Percentiles rank a stretch among this genome's conserved stretches.
Conservation (phyloP, 805 yeast genomes). For the Ogataea parapolymorpha region DNA sequence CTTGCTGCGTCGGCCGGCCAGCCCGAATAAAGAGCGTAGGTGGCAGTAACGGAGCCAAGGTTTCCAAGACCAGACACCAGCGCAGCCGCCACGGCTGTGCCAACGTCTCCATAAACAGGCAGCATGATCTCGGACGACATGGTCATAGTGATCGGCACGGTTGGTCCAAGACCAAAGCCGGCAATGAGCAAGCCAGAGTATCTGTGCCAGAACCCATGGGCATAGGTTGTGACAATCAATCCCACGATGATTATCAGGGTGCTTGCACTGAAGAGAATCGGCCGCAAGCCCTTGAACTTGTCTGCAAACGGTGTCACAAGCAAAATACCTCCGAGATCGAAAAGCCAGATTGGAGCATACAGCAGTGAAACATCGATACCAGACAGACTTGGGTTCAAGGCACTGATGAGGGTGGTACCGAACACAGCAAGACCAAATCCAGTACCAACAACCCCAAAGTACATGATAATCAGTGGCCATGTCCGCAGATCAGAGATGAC, state of each 20-base stretch:
- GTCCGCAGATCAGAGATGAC: slow-evolving; percentile 61
- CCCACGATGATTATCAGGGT: slow-evolving; percentile 71
- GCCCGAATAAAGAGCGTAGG: slow-evolving; percentile 81
- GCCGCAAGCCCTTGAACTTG: slow-evolving; percentile 54
- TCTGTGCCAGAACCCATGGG: slow-evolving; percentile 67
- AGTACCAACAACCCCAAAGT: slow-evolving; percentile 90
- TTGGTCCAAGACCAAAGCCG: slow-evolving; percentile 88
- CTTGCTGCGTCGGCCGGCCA: slow-evolving; percentile 77
- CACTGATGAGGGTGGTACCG: slow-evolving; percentile 72
- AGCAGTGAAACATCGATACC: slow-evolving; percentile 70
- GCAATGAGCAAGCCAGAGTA: slow-evolving; percentile 79
- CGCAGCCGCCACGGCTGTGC: slow-evolving; percentile 80
- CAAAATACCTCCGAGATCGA: slow-evolving; percentile 73
- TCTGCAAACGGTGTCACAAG: slow-evolving; percentile 80
- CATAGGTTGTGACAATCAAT: slow-evolving; percentile 71
- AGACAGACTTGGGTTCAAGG: slow-evolving; percentile 57
- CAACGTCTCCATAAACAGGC: slow-evolving; percentile 74
- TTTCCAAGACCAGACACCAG: slow-evolving; percentile 84
- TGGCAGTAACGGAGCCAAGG: slow-evolving; percentile 79
- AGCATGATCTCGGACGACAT: slow-evolving; percentile 75
- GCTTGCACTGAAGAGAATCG: slow-evolving; percentile 58
- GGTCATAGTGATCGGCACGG: slow-evolving; percentile 86
- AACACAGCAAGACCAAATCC: slow-evolving; percentile 84
- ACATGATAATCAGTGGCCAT: slow-evolving; percentile 84
- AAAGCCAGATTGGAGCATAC: slow-evolving; percentile 89